Conservation (phyloP, 306 rosid genomes). For the Carpinus viminea region DNA sequence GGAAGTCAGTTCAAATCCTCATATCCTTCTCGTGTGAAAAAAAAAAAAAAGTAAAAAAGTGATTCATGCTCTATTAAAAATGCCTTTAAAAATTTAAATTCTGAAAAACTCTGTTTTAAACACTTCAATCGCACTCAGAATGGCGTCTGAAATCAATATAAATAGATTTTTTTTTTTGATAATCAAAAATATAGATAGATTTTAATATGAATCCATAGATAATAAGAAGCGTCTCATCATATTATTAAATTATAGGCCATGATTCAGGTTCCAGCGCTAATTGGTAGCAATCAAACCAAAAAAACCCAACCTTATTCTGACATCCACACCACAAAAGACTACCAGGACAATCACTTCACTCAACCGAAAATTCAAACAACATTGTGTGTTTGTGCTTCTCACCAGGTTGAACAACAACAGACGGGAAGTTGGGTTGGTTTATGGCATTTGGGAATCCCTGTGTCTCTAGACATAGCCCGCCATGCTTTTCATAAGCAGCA, state of each 20-base stretch:
- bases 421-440: conserved; percentile 72
- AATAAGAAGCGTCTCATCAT: conserved; percentile 16
- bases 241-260: conserved; percentile 14
- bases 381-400: conserved; percentile 77
- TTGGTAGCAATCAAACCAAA: conserved; percentile 14
- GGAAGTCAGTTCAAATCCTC: too few relatives aligned
- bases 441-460: conserved; percentile 92
- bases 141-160: background rate
- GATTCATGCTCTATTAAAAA: too few relatives aligned
- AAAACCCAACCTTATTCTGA: conserved; percentile 22
- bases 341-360: conserved; percentile 30
- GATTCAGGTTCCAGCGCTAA: conserved; percentile 11
- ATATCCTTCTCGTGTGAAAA: too few relatives aligned
- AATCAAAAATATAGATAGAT: background rate
- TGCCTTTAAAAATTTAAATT: too few relatives aligned
- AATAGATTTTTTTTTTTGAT: background rate
- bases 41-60: too few relatives aligned
- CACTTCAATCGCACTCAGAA: background rate
- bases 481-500: conserved; percentile 74
- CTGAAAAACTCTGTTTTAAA: background rate
- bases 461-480: conserved; percentile 89
- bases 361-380: conserved; percentile 84
- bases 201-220: background rate
- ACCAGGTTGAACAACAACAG: conserved; percentile 75
- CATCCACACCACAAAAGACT: conserved; percentile 7